These are phyloP conservation scores for Cryphonectria japonica DNA, from an alignment of 2,329 filamentous ascomycete genomes.

Conservation along the genomic window DNA sequence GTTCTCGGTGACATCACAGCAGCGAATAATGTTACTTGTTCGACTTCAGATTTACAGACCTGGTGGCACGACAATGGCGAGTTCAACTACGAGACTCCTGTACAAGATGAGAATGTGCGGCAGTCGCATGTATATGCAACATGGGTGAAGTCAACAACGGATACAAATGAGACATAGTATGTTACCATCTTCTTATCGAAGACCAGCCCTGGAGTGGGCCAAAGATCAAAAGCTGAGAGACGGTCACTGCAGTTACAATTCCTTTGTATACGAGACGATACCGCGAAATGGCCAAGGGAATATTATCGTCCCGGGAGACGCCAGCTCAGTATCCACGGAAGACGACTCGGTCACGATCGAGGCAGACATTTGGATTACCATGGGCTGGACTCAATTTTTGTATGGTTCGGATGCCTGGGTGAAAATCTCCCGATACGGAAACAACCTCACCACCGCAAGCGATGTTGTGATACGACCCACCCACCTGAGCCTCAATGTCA, in stretches of 20 bases:
- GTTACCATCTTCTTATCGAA: neutral
- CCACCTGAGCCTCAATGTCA: slow-evolving; percentile 33
- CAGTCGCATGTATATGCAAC: slow-evolving; percentile 30
- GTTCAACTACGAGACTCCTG: slow-evolving; percentile 27
- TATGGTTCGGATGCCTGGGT: slow-evolving; percentile 34
- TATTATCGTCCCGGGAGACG: slow-evolving; percentile 34
- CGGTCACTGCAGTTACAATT: slow-evolving; percentile 25
- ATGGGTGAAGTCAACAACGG: slow-evolving; percentile 21
- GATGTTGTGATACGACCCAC: slow-evolving; percentile 38
- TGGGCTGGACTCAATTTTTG: slow-evolving; percentile 43
- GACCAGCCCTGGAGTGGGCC: neutral
- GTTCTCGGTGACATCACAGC: slow-evolving; percentile 4
- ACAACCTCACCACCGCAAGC: slow-evolving; percentile 28
- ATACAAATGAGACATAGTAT: slow-evolving; percentile 23
- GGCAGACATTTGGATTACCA: slow-evolving; percentile 37
- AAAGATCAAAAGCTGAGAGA: neutral
- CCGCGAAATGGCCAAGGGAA: slow-evolving; percentile 42
- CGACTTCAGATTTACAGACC: slow-evolving; percentile 19
- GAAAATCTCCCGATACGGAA: slow-evolving; percentile 32
- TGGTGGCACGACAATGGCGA: slow-evolving; percentile 32
- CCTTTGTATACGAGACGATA: slow-evolving; percentile 43
- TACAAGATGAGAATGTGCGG: slow-evolving; percentile 27
- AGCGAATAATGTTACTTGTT: slow-evolving; percentile 15
- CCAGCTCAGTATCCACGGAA: slow-evolving; percentile 29
- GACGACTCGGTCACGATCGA: slow-evolving; percentile 40